Base-by-base conservation (phyloP, 768 basidiomycete genomes). In the Lentinus brumalis region DNA sequence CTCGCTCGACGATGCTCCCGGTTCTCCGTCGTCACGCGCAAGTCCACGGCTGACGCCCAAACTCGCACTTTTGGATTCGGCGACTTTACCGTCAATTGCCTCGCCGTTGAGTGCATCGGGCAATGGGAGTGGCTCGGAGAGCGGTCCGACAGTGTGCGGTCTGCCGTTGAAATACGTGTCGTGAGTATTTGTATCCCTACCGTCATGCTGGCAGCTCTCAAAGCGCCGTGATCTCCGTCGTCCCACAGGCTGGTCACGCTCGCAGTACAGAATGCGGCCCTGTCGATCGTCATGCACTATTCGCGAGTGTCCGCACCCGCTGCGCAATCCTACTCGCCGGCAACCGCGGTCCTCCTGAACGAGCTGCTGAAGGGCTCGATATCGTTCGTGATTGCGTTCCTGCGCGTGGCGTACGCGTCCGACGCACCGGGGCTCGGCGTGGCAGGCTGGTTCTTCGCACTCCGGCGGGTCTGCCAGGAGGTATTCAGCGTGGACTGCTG, bases 231-330 rank as follows among this genome's bases (percentile, higher is more conserved):
- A 49, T 58, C 60, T 47, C 59, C 40, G 46, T 21, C 40, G 21
- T 26, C 40, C 39, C 12, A 60, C 67, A 91, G 90, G 14, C 81
- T 93, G 60, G 85, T 94, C 64, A 92, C 91, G 16, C 85, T 96
- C 52, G 94, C 94, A 5, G 88, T 96, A 3, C 96, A 99, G 79
- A 98, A 98, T 76, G 94, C 94, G 32, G 87, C 92, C 10, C 79
- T 99, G 51, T 95, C 95, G 55, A 94, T 99, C 70, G 92, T 98
- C 65, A 96, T 99, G 92, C 95, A 98, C 79, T 93, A 98, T 76
- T 98, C 97, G n/a, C 86, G 97, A 61, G 89, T 94, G 59, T 91
- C 92, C 2, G 91, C 85, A 0, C 85, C 93, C 8, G 78, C 89
- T 2, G 79, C 88, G 44, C 81, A 89, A 35, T 79, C 92, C 1